phyloP scores from a whole-genome alignment of 192 early-diverging fungal species.

The Cetraspora pellucida region DNA sequence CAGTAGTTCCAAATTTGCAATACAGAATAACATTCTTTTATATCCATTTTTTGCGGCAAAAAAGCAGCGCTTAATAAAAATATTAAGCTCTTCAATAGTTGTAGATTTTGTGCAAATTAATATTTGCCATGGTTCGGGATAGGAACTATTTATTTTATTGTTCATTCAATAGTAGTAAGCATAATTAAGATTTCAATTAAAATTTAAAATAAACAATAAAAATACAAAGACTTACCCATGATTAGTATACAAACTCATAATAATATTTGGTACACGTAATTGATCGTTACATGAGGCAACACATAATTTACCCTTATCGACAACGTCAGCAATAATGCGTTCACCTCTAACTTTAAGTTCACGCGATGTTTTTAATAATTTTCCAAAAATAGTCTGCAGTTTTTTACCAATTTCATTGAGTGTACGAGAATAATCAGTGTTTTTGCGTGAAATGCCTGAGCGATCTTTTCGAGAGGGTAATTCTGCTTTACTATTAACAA shows the following conservation, averaged over 20 bases:
- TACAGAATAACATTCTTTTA: too few relatives aligned
- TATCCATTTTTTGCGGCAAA: too few relatives aligned
- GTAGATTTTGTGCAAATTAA: too few relatives aligned
- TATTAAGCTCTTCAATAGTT: too few relatives aligned
- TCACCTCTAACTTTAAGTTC: not conserved
- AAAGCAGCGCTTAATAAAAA: too few relatives aligned
- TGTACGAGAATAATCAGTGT: not conserved
- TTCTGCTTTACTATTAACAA: constrained; percentile 6
- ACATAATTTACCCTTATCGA: constrained; percentile 10
- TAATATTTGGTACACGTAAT: constrained; percentile 21
- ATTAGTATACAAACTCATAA: constrained; percentile 35
- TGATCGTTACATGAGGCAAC: constrained; percentile 24
- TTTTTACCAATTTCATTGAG: constrained; percentile 8
- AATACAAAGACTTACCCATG: not conserved
- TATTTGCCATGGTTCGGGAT: too few relatives aligned
- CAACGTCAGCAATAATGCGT: constrained; percentile 9
- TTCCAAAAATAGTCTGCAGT: not conserved
- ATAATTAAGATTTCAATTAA: too few relatives aligned
- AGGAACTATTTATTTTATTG: too few relatives aligned
- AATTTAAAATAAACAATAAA: too few relatives aligned
- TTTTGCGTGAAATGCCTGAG: not conserved
- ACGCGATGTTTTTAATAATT: not conserved
- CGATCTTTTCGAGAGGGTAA: not conserved
- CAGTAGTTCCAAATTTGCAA: too few relatives aligned
- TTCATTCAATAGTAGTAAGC: too few relatives aligned